These are phyloP conservation scores for Colletotrichum echinochloae DNA, from an alignment of 2,329 filamentous ascomycete species.

Conservation along the genomic window DNA sequence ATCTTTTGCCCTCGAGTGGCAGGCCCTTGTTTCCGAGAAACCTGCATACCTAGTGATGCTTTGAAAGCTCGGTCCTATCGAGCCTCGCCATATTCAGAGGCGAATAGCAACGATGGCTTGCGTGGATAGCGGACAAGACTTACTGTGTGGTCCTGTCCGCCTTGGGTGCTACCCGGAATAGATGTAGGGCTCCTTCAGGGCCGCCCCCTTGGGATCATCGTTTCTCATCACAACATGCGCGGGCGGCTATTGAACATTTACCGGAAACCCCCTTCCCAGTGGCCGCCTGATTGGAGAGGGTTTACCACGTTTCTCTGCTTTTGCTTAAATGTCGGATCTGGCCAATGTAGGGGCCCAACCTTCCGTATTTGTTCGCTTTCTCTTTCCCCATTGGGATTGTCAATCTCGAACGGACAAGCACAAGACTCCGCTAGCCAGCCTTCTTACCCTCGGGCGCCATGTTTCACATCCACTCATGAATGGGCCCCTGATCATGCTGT, in stretches of 20 bases:
- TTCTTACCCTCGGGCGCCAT: slow-evolving; percentile 25
- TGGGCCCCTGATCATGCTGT: slow-evolving; percentile 33
- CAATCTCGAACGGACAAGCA: slow-evolving; percentile 30
- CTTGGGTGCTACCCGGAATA: slow-evolving; percentile 13
- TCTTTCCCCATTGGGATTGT: slow-evolving; percentile 52
- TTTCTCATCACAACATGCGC: slow-evolving; percentile 32
- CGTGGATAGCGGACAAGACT: slow-evolving; percentile 4
- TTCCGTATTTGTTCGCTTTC: slow-evolving; percentile 56
- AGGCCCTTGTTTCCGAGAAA: slow-evolving; percentile 4
- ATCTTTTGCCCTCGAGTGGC: background rate
- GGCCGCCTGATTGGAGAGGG: slow-evolving; percentile 8
- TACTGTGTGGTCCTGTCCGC: background rate
- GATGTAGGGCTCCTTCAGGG: slow-evolving; percentile 26
- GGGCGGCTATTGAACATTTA: slow-evolving; percentile 30
- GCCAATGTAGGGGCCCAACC: slow-evolving; percentile 39
- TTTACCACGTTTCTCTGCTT: slow-evolving; percentile 43
- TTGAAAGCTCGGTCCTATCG: background rate
- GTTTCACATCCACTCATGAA: slow-evolving; percentile 24
- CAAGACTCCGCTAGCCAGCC: slow-evolving; percentile 6
- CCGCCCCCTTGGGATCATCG: slow-evolving; percentile 35
- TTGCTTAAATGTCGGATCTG: slow-evolving; percentile 45
- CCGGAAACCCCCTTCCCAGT: slow-evolving; percentile 28
- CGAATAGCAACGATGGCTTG: background rate
- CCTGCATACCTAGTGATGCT: background rate
- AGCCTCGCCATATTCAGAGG: background rate